Percentiles rank a stretch among this genome's conserved stretches.
Evolutionary conservation across 140 eudicot species (phyloP).

Genomic region (Erigeron philadelphicus): DNA sequence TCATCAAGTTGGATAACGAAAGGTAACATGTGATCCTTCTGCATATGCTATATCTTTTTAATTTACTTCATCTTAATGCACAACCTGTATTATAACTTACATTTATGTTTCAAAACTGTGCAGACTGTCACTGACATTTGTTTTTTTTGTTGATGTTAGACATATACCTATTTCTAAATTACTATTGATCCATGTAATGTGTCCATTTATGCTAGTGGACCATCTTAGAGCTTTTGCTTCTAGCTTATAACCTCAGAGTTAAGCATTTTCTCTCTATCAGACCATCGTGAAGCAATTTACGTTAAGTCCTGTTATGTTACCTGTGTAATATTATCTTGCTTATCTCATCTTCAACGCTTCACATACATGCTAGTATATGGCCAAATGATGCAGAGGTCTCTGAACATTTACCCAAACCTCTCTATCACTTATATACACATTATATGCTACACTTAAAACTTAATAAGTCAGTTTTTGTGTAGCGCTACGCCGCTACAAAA

Average conservation of each 20-base stretch:
- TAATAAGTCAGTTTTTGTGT: neutral
- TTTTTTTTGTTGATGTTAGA: too few species aligned
- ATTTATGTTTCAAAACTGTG: too few species aligned
- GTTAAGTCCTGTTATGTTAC: neutral
- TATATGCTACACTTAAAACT: constrained; percentile 4
- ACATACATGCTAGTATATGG: constrained; percentile 17
- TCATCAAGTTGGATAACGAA: constrained; percentile 68
- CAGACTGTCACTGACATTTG: too few species aligned
- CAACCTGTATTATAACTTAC: neutral
- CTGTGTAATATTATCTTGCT: neutral
- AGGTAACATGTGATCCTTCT: constrained; percentile 41
- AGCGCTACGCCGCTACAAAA: neutral
- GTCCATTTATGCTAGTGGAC: neutral
- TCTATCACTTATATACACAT: neutral
- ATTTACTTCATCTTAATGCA: neutral
- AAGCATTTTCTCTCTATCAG: neutral
- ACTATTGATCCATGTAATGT: neutral
- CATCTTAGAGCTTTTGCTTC: neutral
- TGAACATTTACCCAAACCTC: neutral
- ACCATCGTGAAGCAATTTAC: constrained; percentile 1
- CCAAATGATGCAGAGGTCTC: constrained; percentile 12
- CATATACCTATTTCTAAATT: constrained; percentile 6
- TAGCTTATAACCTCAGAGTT: neutral
- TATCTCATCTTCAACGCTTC: constrained; percentile 11
- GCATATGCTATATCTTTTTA: neutral